phyloP scores from a whole-genome alignment of 148 eudicot genomes.

The Nepenthes mirabilis region DNA sequence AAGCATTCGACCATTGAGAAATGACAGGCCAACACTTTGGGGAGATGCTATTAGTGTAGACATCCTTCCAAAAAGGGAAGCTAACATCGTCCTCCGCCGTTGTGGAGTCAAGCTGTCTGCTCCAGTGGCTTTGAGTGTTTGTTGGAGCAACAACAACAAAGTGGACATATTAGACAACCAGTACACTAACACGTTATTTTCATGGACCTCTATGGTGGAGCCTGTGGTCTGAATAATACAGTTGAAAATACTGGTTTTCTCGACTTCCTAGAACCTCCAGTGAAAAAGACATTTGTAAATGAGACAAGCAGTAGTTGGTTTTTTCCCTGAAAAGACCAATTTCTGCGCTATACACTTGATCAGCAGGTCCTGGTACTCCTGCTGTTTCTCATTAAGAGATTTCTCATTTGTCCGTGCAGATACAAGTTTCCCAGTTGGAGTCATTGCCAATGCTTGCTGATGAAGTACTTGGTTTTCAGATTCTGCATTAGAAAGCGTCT shows the following conservation, averaged over 20 bases:
- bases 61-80: slow-evolving; percentile 70
- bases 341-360: slow-evolving; percentile 50
- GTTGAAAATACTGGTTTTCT: slow-evolving; percentile 83
- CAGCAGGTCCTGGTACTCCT: slow-evolving; percentile 66
- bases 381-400: slow-evolving; percentile 60
- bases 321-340: slow-evolving; percentile 79
- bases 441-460: slow-evolving; percentile 33
- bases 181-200: slow-evolving; percentile 67
- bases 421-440: slow-evolving; percentile 39
- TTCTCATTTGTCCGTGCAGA: slow-evolving; percentile 61
- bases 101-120: slow-evolving; percentile 52
- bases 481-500: slow-evolving; percentile 66
- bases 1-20: slow-evolving; percentile 61
- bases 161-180: slow-evolving; percentile 83
- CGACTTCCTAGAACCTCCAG: slow-evolving; percentile 82
- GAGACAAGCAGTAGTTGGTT: slow-evolving; percentile 80
- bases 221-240: slow-evolving; percentile 75
- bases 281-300: slow-evolving; percentile 86
- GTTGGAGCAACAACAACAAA: slow-evolving; percentile 63
- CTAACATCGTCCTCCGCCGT: slow-evolving; percentile 48
- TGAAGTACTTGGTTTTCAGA: slow-evolving; percentile 41
- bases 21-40: slow-evolving; percentile 74
- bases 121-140: slow-evolving; percentile 60
- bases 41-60: slow-evolving; percentile 80
- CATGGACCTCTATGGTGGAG: slow-evolving; percentile 79